Conservation (phyloP, 345 rosid genomes). For the Eucalyptus tenuipes region DNA sequence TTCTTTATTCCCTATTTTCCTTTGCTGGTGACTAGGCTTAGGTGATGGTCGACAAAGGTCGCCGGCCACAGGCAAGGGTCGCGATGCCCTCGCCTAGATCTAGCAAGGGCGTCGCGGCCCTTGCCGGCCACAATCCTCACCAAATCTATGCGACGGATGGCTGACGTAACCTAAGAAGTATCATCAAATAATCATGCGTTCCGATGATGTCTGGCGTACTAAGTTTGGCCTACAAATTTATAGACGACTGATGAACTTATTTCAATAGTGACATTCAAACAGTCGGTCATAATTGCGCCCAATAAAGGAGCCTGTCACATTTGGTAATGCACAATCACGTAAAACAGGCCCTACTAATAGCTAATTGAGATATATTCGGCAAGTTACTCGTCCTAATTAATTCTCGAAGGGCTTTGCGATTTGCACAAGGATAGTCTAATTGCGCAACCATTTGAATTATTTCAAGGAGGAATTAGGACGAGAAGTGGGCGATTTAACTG, state of each 20-base stretch:
- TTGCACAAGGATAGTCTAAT: not conserved
- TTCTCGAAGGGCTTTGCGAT: not conserved
- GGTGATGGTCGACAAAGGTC: not conserved
- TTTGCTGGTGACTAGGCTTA: not conserved
- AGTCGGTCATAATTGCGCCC: not conserved
- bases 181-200: not conserved
- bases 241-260: not conserved
- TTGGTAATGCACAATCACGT: not conserved
- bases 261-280: not conserved
- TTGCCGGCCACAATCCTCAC: not conserved
- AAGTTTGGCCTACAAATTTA: not conserved
- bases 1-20: not conserved
- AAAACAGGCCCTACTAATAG: not conserved
- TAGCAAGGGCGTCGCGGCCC: not conserved
- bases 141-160: not conserved
- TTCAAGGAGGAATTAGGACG: not conserved
- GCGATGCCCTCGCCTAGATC: not conserved
- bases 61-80: not conserved
- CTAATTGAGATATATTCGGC: not conserved
- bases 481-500: not conserved
- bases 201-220: not conserved
- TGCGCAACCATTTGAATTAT: not conserved
- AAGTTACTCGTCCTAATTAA: not conserved
- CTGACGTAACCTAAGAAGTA: not conserved
- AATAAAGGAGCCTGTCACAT: not conserved